These are phyloP conservation scores for Russula earlei DNA, from an alignment of 768 basidiomycete species.

Conservation along the genomic window DNA sequence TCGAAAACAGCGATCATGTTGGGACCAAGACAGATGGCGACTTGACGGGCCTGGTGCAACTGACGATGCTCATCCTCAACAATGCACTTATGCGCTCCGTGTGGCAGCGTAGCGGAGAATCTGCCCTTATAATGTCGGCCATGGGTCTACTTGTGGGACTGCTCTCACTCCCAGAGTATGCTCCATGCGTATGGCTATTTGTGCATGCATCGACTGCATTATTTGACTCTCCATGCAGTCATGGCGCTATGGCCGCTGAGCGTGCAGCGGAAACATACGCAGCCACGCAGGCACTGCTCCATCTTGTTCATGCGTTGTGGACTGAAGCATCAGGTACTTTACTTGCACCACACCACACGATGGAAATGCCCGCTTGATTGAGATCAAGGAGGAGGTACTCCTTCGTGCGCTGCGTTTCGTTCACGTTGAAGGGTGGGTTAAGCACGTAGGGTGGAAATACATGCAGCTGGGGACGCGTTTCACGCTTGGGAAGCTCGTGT, in stretches of 20 bases:
- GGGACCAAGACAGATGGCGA: conserved; percentile 43
- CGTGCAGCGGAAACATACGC: conserved; percentile 67
- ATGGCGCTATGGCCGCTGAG: conserved; percentile 56
- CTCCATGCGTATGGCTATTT: conserved; percentile 83
- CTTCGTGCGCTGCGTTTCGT: conserved; percentile 69
- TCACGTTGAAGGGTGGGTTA: conserved; percentile 83
- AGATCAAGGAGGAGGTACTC: conserved; percentile 78
- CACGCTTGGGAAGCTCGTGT: conserved; percentile 64
- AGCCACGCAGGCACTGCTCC: conserved; percentile 70
- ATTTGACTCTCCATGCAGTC: conserved; percentile 62
- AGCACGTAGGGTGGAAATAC: conserved; percentile 82
- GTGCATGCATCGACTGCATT: conserved; percentile 70
- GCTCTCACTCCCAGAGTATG: conserved; percentile 61
- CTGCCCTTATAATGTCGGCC: conserved; percentile 65
- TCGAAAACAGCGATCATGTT: conserved; percentile 44
- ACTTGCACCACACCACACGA: conserved; percentile 37
- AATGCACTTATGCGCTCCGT: conserved; percentile 55
- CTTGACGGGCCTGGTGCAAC: conserved; percentile 65
- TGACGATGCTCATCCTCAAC: conserved; percentile 74
- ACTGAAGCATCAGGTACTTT: conserved; percentile 57
- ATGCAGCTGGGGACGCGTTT: conserved; percentile 71
- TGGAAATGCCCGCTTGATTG: conserved; percentile 50
- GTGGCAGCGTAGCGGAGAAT: conserved; percentile 29
- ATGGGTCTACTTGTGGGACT: conserved; percentile 75
- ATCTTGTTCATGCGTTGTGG: conserved; percentile 68